Evolutionary conservation across 345 rosid genomes (phyloP).

Genomic region (Arabidopsis suecica): DNA sequence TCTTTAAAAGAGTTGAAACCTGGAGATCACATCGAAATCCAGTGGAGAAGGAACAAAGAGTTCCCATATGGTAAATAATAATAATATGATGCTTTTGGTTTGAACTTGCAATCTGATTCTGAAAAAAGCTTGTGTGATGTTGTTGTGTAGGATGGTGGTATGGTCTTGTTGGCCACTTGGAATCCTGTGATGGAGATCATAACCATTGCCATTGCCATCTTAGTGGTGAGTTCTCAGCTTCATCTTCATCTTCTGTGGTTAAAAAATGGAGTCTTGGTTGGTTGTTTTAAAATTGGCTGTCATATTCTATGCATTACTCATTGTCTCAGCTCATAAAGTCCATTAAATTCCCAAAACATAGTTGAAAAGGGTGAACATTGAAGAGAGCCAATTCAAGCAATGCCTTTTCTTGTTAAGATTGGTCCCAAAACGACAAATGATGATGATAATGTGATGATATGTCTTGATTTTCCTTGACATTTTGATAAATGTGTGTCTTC

Average conservation of each 20-base stretch:
- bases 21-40: conserved; percentile 90
- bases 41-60: conserved; percentile 93
- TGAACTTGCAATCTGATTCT: conserved; percentile 7
- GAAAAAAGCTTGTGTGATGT: conserved; percentile 36
- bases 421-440: conserved; percentile 58
- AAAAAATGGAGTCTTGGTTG: conserved; percentile 24
- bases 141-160: conserved; percentile 89
- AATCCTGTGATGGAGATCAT: conserved; percentile 80
- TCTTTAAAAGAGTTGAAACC: conserved; percentile 76
- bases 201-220: conserved; percentile 66
- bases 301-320: conserved; percentile 34
- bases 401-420: conserved; percentile 38
- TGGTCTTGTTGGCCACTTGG: conserved; percentile 85
- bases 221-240: conserved; percentile 59
- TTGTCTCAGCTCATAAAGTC: conserved; percentile 2
- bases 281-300: conserved; percentile 36
- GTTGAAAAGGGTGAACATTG: conserved; percentile 45
- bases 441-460: conserved; percentile 49
- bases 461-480: conserved; percentile 69
- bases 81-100: background rate
- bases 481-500: conserved; percentile 60
- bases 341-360: conserved; percentile 32
- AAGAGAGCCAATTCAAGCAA: conserved; percentile 38
- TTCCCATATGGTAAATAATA: conserved; percentile 83
- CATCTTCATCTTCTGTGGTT: conserved; percentile 43